phyloP scores from a whole-genome alignment of 2,329 filamentous ascomycete species.

The Coleophoma crateriformis region DNA sequence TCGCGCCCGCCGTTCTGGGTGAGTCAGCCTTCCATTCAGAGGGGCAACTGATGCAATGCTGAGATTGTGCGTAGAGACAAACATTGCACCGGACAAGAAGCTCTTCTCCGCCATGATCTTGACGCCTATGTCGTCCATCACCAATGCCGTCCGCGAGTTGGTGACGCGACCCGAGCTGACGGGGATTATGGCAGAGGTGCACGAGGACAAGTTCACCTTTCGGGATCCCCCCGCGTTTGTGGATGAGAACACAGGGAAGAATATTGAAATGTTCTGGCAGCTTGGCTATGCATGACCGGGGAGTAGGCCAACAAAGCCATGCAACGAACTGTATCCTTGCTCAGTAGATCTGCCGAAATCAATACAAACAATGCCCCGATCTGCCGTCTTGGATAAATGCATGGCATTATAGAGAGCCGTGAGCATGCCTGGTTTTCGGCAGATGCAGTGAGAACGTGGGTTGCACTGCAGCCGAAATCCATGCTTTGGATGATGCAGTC shows the following conservation, averaged over 20 bases:
- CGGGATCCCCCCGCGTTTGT: slow-evolving; percentile 37
- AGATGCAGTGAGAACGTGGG: too few relatives aligned
- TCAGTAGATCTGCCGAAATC: too few relatives aligned
- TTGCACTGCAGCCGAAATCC: too few relatives aligned
- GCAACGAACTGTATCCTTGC: too few relatives aligned
- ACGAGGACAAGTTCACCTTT: slow-evolving; percentile 42
- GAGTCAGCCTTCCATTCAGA: slow-evolving; percentile 9
- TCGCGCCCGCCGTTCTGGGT: slow-evolving; percentile 46
- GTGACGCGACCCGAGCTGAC: slow-evolving; percentile 32
- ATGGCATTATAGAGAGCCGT: too few relatives aligned
- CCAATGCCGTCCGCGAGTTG: slow-evolving; percentile 37
- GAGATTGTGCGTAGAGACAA: slow-evolving; percentile 30
- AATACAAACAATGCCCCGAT: too few relatives aligned
- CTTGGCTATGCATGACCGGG: slow-evolving; percentile 36
- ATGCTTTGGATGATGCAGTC: too few relatives aligned
- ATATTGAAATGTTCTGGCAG: slow-evolving; percentile 41
- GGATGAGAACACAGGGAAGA: slow-evolving; percentile 40
- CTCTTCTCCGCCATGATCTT: slow-evolving; percentile 42
- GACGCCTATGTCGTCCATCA: slow-evolving; percentile 44
- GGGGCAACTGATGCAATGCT: too few relatives aligned
- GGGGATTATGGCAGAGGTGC: slow-evolving; percentile 44
- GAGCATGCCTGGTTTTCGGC: too few relatives aligned
- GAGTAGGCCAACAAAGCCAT: too few relatives aligned
- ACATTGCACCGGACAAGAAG: slow-evolving; percentile 33
- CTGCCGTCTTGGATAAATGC: too few relatives aligned